Conservation (phyloP, 495 filamentous ascomycete species). For the Parathielavia hyrcaniae region DNA sequence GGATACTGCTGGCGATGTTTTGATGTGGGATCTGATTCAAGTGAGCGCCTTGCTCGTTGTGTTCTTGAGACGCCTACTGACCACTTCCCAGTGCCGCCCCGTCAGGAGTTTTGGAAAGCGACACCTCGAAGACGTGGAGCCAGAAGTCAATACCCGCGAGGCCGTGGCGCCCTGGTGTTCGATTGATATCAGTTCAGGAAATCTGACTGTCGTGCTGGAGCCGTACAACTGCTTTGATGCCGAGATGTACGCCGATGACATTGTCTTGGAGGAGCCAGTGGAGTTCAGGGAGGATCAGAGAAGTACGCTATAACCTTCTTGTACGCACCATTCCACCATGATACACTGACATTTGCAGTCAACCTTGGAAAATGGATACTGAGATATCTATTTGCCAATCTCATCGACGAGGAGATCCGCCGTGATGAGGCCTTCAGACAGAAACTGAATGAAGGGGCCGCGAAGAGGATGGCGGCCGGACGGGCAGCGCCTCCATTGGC, state of each 20-base stretch:
- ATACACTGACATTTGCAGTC: slow-evolving; percentile 47
- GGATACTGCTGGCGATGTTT: slow-evolving; percentile 93
- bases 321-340: slow-evolving; percentile 11
- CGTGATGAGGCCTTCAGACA: slow-evolving; percentile 69
- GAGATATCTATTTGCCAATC: slow-evolving; percentile 80
- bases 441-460: slow-evolving; percentile 54
- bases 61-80: slow-evolving; percentile 8
- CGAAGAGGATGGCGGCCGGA: slow-evolving; percentile 49
- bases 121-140: slow-evolving; percentile 85
- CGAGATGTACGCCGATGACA: slow-evolving; percentile 91
- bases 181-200: slow-evolving; percentile 87
- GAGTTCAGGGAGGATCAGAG: slow-evolving; percentile 91
- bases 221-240: slow-evolving; percentile 97
- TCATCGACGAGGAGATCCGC: slow-evolving; percentile 83
- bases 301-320: slow-evolving; percentile 52
- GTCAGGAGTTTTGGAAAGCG: slow-evolving; percentile 84
- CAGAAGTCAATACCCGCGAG: slow-evolving; percentile 79
- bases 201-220: slow-evolving; percentile 82
- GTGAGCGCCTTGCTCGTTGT: slow-evolving; percentile 38
- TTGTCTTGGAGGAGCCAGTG: slow-evolving; percentile 60
- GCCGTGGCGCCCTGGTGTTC: slow-evolving; percentile 92
- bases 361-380: slow-evolving; percentile 97
- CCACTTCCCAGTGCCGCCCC: slow-evolving; percentile 59
- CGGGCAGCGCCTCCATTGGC: slow-evolving; percentile 54
- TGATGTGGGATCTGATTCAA: slow-evolving; percentile 88